phyloP scores from a whole-genome alignment of 176 grass and related monocot species.

The Triticum timopheevii region DNA sequence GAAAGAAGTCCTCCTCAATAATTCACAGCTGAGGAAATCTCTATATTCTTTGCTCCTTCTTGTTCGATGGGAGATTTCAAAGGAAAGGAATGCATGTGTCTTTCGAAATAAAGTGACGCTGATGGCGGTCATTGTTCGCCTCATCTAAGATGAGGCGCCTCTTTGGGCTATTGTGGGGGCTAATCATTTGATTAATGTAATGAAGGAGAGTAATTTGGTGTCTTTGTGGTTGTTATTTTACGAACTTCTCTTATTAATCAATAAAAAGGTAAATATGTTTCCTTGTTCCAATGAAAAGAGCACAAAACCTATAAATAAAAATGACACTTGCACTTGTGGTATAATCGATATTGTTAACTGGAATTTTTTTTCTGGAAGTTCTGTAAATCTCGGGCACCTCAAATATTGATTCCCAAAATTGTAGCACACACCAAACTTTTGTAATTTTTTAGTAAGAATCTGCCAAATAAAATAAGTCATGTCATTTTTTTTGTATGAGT shows the following conservation, averaged over 20 bases:
- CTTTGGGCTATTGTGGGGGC: not conserved
- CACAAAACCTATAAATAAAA: not conserved
- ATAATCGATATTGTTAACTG: not conserved
- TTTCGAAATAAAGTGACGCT: too few relatives aligned
- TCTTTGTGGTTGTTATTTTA: not conserved
- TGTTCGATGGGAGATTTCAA: not conserved
- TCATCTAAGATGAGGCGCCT: not conserved
- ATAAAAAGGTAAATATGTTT: not conserved
- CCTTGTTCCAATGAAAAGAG: too few relatives aligned
- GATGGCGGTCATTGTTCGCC: too few relatives aligned
- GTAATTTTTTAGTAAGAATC: not conserved
- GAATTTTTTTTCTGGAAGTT: not conserved
- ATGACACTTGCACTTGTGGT: not conserved
- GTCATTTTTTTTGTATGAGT: not conserved
- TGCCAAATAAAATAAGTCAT: not conserved
- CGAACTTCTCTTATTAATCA: not conserved
- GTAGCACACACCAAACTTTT: not conserved
- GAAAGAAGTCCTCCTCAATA: not conserved
- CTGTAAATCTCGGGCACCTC: not conserved
- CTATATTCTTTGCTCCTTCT: not conserved
- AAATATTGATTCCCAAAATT: too few relatives aligned
- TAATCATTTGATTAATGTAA: not conserved
- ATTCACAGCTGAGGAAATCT: not conserved
- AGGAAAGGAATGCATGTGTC: not conserved
- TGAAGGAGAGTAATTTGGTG: not conserved